These are phyloP conservation scores for Glaciozyma antarctica DNA, from an alignment of 768 basidiomycete genomes.

Conservation along the genomic window DNA sequence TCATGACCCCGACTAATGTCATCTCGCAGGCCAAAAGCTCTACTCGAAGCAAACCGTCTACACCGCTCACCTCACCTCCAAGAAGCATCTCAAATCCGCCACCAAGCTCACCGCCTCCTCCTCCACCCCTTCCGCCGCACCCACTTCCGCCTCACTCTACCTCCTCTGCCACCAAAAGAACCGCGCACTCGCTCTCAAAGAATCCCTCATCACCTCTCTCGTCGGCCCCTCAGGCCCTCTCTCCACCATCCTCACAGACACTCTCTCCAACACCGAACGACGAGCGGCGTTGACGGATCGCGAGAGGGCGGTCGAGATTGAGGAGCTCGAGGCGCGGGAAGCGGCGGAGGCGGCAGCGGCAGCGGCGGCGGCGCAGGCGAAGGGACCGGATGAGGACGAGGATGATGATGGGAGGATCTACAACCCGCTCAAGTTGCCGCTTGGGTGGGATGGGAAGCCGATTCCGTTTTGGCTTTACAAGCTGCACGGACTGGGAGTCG, in stretches of 20 bases:
- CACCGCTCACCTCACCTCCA: slow-evolving; percentile 87
- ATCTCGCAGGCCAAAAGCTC: slow-evolving; percentile 66
- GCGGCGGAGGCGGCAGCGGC: slow-evolving; percentile 36
- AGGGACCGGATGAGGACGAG: slow-evolving; percentile 47
- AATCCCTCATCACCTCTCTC: slow-evolving; percentile 42
- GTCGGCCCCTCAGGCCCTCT: slow-evolving; percentile 49
- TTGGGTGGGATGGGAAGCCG: slow-evolving; percentile 98
- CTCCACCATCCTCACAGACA: slow-evolving; percentile 63
- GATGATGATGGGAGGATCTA: slow-evolving; percentile 95
- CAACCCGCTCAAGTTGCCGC: slow-evolving; percentile 90
- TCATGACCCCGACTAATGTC: not conserved
- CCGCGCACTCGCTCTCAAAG: slow-evolving; percentile 29
- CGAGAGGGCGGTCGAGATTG: slow-evolving; percentile 71
- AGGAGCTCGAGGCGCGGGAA: slow-evolving; percentile 49
- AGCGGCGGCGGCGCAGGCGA: slow-evolving; percentile 22
- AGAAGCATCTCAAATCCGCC: slow-evolving; percentile 89
- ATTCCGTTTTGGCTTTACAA: slow-evolving; percentile 99
- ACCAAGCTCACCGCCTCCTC: slow-evolving; percentile 38
- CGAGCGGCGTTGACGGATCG: slow-evolving; percentile 93
- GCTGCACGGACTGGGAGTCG: slow-evolving; percentile 92
- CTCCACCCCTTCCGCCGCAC: slow-evolving; percentile 34
- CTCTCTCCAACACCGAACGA: slow-evolving; percentile 91
- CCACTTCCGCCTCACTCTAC: slow-evolving; percentile 17
- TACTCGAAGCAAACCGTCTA: slow-evolving; percentile 98
- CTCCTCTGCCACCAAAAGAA: slow-evolving; percentile 28